phyloP scores from a whole-genome alignment of 345 rosid genomes.

The Melaleuca quinquenervia region DNA sequence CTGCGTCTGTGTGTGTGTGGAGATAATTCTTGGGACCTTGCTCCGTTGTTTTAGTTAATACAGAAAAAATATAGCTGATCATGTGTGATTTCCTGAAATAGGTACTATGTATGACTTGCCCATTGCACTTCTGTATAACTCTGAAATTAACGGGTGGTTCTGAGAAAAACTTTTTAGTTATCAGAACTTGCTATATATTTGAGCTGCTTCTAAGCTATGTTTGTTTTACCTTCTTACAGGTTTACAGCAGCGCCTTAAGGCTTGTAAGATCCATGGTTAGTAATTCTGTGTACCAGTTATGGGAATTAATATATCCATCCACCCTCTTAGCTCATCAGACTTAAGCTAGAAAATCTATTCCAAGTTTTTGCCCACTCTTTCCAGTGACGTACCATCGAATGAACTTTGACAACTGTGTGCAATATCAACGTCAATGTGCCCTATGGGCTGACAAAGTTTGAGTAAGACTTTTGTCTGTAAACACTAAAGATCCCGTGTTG shows the following conservation, averaged over 20 bases:
- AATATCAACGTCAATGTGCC: not conserved
- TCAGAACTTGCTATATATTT: not conserved
- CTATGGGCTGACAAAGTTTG: not conserved
- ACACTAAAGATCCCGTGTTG: not conserved
- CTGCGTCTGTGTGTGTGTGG: too few species aligned
- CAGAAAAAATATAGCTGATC: not conserved
- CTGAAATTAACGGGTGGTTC: not conserved
- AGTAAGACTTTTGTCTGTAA: not conserved
- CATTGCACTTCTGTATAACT: not conserved
- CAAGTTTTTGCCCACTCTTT: not conserved
- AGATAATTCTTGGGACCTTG: not conserved
- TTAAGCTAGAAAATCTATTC: not conserved
- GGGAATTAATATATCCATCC: not conserved
- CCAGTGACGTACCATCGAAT: not conserved
- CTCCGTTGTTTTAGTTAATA: not conserved
- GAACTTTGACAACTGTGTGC: not conserved
- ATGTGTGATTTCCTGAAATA: not conserved
- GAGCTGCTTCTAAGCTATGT: not conserved
- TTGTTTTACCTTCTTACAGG: slow-evolving; percentile 26
- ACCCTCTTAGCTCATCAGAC: not conserved
- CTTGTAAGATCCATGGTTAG: slow-evolving; percentile 95
- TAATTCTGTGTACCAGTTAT: not conserved
- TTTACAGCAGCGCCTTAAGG: slow-evolving; percentile 94
- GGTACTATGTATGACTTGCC: not conserved
- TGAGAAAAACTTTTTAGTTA: not conserved